phyloP scores from a whole-genome alignment of 2,329 filamentous ascomycete species.

The Xylaria polymorpha region DNA sequence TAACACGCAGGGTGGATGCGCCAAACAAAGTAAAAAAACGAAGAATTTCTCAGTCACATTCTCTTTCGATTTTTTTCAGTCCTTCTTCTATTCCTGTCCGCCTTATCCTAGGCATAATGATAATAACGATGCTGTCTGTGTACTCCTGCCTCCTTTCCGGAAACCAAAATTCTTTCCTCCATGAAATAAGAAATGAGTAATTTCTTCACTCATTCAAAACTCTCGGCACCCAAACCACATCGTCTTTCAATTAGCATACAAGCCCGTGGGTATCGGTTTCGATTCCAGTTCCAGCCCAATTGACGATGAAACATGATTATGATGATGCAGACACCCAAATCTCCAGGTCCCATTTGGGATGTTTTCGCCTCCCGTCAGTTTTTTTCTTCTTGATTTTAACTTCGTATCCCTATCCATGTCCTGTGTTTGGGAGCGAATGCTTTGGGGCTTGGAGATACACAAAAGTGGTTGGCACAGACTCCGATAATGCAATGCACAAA shows the following conservation, averaged over 20 bases:
- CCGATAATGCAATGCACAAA: constrained; percentile 29
- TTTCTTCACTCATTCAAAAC: background rate
- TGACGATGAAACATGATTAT: background rate
- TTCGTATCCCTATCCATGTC: constrained; percentile 12
- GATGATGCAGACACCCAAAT: background rate
- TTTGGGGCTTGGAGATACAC: background rate
- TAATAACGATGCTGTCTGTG: constrained; percentile 7
- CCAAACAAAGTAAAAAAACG: constrained; percentile 3
- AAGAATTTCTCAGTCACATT: background rate
- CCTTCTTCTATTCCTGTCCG: constrained; percentile 1
- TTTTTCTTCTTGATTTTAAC: background rate
- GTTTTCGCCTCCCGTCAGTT: background rate
- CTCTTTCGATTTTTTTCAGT: background rate
- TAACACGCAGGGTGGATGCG: background rate
- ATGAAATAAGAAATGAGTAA: background rate
- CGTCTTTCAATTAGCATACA: constrained; percentile 2
- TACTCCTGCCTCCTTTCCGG: background rate
- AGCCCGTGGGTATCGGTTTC: constrained; percentile 3
- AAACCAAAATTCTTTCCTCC: background rate
- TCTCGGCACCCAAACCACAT: background rate
- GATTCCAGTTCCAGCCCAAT: background rate
- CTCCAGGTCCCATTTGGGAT: background rate
- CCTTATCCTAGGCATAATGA: constrained; percentile 7
- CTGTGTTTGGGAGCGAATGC: constrained; percentile 5
- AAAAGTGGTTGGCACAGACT: constrained; percentile 17